Conservation (phyloP, 108 stramenopile species). For the Pelagomonas calceolata region DNA sequence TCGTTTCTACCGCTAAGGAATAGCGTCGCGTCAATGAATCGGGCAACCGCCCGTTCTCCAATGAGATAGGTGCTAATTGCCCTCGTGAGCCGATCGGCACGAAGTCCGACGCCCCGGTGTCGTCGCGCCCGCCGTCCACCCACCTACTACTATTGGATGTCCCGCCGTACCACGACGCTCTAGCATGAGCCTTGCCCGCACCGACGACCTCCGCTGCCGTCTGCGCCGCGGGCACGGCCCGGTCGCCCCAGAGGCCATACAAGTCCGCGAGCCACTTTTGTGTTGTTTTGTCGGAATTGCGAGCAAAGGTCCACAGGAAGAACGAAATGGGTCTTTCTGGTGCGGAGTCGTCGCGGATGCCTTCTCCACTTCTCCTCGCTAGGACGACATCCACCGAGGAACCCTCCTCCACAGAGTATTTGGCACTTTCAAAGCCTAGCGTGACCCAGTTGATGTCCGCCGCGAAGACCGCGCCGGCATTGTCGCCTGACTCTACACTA, state of each 20-base stretch:
- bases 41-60: constrained; percentile 14
- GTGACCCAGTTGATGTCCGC: constrained; percentile 43
- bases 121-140: constrained; percentile 49
- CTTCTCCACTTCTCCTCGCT: not conserved
- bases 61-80: not conserved
- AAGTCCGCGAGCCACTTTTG: constrained; percentile 33
- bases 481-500: constrained; percentile 28
- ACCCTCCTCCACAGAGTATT: constrained; percentile 43
- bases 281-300: constrained; percentile 30
- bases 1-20: constrained; percentile 44
- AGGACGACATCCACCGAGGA: constrained; percentile 21
- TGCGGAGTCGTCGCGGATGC: not conserved
- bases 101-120: constrained; percentile 52
- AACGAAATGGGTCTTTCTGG: not conserved
- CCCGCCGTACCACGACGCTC: constrained; percentile 50
- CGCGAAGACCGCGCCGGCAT: constrained; percentile 50
- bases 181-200: constrained; percentile 26
- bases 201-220: constrained; percentile 24
- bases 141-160: constrained; percentile 29
- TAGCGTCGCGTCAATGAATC: not conserved
- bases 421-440: constrained; percentile 26
- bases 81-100: constrained; percentile 8
- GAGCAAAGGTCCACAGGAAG: constrained; percentile 27
- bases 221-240: constrained; percentile 13
- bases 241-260: constrained; percentile 12